Evolutionary conservation across 2,329 filamentous ascomycete genomes (phyloP).

Genomic region (Dactylellina cionopaga): DNA sequence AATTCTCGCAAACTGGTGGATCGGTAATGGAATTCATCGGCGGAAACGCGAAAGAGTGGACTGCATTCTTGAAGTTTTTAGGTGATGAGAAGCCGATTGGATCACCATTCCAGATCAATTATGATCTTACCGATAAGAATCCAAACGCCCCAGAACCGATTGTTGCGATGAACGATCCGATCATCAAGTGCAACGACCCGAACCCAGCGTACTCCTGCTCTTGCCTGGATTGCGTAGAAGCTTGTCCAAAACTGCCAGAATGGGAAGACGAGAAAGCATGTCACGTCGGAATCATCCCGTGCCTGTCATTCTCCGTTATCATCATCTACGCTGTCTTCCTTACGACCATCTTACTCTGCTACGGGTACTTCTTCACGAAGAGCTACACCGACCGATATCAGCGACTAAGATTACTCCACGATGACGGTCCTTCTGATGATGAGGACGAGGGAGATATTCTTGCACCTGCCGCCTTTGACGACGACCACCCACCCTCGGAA

Average conservation of each 20-base stretch:
- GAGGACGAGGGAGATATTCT: slow-evolving; percentile 91
- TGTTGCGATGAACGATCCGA: slow-evolving; percentile 74
- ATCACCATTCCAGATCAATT: slow-evolving; percentile 98
- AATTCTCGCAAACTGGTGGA: slow-evolving; percentile 92
- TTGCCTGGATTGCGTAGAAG: slow-evolving; percentile 88
- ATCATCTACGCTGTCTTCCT: slow-evolving; percentile 83
- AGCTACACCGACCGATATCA: slow-evolving; percentile 64
- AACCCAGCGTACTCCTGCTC: slow-evolving; percentile 88
- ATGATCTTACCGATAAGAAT: slow-evolving; percentile 71
- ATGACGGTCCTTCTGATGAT: slow-evolving; percentile 84
- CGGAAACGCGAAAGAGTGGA: slow-evolving; percentile 90
- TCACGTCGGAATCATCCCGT: slow-evolving; percentile 86
- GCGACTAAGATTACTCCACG: slow-evolving; percentile 84
- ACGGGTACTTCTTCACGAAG: slow-evolving; percentile 49
- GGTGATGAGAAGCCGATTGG: slow-evolving; percentile 91
- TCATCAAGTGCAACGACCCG: slow-evolving; percentile 89
- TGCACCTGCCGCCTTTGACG: slow-evolving; percentile 78
- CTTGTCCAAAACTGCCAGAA: slow-evolving; percentile 83
- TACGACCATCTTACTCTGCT: slow-evolving; percentile 41
- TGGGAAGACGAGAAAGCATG: slow-evolving; percentile 77
- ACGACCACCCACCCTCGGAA: slow-evolving; percentile 77
- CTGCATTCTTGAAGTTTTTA: slow-evolving; percentile 86
- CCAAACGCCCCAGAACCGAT: slow-evolving; percentile 70
- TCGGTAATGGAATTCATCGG: slow-evolving; percentile 96
- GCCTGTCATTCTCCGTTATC: slow-evolving; percentile 91